Percentiles rank a stretch among this genome's conserved stretches.
phyloP scores from a whole-genome alignment of 441 rosid genomes.

The Corymbia citriodora region DNA sequence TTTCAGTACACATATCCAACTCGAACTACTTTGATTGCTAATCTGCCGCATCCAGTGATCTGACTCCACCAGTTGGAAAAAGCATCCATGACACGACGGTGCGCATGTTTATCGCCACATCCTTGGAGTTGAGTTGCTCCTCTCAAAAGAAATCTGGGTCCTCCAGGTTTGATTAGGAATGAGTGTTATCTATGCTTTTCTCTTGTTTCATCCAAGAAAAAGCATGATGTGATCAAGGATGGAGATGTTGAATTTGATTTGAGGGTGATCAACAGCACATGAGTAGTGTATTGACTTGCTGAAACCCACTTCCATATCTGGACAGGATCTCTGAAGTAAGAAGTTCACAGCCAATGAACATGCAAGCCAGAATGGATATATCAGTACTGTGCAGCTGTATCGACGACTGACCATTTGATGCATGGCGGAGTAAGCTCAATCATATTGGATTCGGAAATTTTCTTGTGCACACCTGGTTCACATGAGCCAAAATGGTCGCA shows the following conservation, averaged over 20 bases:
- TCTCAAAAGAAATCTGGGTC: neutral
- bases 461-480: accelerated
- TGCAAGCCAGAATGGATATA: neutral
- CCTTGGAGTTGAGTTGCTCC: neutral
- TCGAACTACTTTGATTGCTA: neutral
- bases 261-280: neutral
- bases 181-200: neutral
- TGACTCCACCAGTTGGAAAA: neutral
- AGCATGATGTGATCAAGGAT: neutral
- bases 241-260: neutral
- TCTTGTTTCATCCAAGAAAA: neutral
- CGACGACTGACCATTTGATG: neutral
- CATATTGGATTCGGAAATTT: neutral
- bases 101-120: neutral
- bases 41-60: neutral
- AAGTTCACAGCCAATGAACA: neutral
- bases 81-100: neutral
- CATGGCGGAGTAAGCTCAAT: neutral
- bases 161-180: neutral
- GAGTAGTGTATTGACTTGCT: neutral
- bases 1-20: neutral
- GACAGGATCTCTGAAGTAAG: neutral
- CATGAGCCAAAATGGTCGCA: neutral
- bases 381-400: neutral
- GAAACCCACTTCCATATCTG: neutral